phyloP scores from a whole-genome alignment of 331 rosid species.

The Malus hybrid region DNA sequence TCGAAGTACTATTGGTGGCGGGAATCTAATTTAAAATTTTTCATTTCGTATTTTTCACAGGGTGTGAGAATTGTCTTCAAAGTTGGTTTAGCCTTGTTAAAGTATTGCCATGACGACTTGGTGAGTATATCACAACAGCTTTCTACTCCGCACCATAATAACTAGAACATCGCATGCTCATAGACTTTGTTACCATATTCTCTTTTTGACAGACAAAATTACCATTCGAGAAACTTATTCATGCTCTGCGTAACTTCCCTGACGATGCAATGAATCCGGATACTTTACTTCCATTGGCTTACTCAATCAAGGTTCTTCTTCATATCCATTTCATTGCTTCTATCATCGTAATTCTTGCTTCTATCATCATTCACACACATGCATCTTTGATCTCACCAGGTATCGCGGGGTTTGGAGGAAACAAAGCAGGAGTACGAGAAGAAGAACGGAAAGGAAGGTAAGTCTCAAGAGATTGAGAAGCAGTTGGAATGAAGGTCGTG shows the following conservation, averaged over 20 bases:
- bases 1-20: background rate
- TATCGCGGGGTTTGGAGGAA: constrained; percentile 72
- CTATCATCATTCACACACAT: background rate
- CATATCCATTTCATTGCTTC: background rate
- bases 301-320: constrained; percentile 75
- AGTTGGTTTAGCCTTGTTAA: constrained; percentile 88
- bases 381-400: constrained; percentile 30
- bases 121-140: constrained; percentile 39
- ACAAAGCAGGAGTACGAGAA: constrained; percentile 56
- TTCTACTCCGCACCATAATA: constrained; percentile 9
- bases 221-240: constrained; percentile 91
- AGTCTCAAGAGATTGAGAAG: constrained; percentile 25
- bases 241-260: constrained; percentile 89
- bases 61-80: constrained; percentile 89
- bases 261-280: constrained; percentile 93
- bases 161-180: constrained; percentile 4
- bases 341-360: background rate
- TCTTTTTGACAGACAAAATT: constrained; percentile 49
- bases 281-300: constrained; percentile 75
- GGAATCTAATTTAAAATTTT: background rate
- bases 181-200: background rate
- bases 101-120: constrained; percentile 92
- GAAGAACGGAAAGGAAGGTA: constrained; percentile 45
- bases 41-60: constrained; percentile 27
- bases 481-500: constrained; percentile 10